Percentiles rank a stretch among this genome's conserved stretches.
Evolutionary conservation across 2,329 filamentous ascomycete genomes (phyloP).

Genomic region (Akanthomyces muscarius): DNA sequence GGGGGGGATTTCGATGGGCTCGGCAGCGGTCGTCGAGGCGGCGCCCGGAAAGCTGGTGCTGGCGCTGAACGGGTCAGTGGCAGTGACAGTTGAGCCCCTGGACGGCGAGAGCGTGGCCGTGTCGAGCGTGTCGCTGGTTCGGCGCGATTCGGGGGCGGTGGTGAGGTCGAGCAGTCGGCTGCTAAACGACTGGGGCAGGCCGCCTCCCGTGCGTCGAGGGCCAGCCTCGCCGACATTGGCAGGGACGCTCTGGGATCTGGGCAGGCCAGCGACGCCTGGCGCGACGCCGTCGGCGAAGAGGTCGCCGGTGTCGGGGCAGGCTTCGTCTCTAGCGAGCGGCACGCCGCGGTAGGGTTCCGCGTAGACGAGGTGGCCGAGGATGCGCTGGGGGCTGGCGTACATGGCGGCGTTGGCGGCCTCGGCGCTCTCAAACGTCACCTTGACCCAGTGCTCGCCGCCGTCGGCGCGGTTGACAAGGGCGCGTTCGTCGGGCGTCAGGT

Average conservation of each 20-base stretch:
- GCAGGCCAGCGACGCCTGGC: slow-evolving; percentile 29
- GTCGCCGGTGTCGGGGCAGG: slow-evolving; percentile 46
- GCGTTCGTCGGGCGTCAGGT: slow-evolving; percentile 68
- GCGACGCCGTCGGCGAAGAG: slow-evolving; percentile 28
- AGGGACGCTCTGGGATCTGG: slow-evolving; percentile 36
- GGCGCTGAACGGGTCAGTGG: slow-evolving; percentile 31
- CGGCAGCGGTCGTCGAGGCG: slow-evolving; percentile 21
- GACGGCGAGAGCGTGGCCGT: slow-evolving; percentile 47
- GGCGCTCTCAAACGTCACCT: slow-evolving; percentile 73
- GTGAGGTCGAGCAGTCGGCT: slow-evolving; percentile 37
- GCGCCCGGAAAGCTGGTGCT: slow-evolving; percentile 11
- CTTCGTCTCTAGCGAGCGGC: slow-evolving; percentile 59
- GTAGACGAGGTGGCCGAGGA: slow-evolving; percentile 66
- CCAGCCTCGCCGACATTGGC: slow-evolving; percentile 25
- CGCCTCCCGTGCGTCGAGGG: slow-evolving; percentile 25
- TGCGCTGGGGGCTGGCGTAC: slow-evolving; percentile 65
- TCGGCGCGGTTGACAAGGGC: slow-evolving; percentile 75
- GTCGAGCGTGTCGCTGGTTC: slow-evolving; percentile 55
- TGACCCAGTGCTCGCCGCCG: slow-evolving; percentile 89
- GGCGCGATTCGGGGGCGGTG: slow-evolving; percentile 41
- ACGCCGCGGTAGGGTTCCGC: slow-evolving; percentile 67
- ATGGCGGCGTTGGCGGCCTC: slow-evolving; percentile 67
- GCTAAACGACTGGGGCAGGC: slow-evolving; percentile 34
- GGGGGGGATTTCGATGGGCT: slow-evolving; percentile 29
- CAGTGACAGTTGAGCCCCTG: slow-evolving; percentile 43